Percentiles rank a stretch among this genome's conserved stretches.
Conservation (phyloP, 2,329 filamentous ascomycete genomes). For the Scedosporium dehoogii region DNA sequence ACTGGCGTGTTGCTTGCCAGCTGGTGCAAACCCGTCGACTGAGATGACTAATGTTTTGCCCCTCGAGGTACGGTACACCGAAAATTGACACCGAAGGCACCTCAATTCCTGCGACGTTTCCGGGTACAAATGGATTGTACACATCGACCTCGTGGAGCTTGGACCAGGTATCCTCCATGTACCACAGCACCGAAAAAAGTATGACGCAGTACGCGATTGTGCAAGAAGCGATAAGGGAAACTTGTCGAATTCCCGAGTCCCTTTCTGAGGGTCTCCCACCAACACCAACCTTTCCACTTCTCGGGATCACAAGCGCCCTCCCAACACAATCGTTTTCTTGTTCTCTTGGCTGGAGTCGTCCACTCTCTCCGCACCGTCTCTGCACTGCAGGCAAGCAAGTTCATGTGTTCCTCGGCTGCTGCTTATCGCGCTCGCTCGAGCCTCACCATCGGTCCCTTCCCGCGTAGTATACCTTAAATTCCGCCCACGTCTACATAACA, state of each 20-base stretch:
- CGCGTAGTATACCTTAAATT: conserved; percentile 3
- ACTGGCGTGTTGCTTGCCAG: background rate
- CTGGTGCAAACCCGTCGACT: background rate
- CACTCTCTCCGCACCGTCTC: background rate
- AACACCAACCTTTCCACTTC: background rate
- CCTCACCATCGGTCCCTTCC: conserved; percentile 4
- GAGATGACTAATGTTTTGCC: background rate
- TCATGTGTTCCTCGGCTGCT: conserved; percentile 2
- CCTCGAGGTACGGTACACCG: background rate
- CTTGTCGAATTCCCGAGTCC: background rate
- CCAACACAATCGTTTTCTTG: background rate
- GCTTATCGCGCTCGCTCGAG: conserved; percentile 4
- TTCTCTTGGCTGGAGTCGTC: background rate
- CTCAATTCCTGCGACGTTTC: background rate
- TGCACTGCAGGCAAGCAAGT: background rate
- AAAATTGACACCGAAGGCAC: background rate
- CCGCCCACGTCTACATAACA: background rate
- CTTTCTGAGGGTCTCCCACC: background rate
- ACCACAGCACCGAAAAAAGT: background rate
- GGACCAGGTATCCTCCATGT: background rate
- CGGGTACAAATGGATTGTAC: background rate
- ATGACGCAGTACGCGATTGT: background rate
- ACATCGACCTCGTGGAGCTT: background rate
- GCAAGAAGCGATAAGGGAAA: background rate
- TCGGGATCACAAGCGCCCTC: background rate